Percentiles rank a stretch among this genome's conserved stretches.
phyloP scores from a whole-genome alignment of 768 basidiomycete genomes.

The Boletus bicolor region DNA sequence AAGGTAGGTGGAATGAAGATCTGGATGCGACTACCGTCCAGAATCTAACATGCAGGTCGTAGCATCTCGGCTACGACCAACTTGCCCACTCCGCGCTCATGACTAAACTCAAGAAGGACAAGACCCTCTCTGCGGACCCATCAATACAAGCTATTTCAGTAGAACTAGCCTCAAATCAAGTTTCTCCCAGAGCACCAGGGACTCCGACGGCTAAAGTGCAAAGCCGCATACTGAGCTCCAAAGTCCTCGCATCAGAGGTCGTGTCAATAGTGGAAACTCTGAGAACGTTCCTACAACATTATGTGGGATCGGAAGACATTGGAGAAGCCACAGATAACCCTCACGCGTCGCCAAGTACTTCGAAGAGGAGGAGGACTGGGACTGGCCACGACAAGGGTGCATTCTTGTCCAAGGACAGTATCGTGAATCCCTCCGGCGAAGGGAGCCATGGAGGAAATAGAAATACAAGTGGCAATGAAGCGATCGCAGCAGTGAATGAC shows the following conservation, averaged over 20 bases:
- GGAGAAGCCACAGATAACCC: constrained; percentile 13
- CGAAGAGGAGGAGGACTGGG: constrained; percentile 11
- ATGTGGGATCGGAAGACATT: constrained; percentile 14
- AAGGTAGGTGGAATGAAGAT: constrained; percentile 49
- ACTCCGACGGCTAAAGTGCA: constrained; percentile 58
- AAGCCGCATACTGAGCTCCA: constrained; percentile 73
- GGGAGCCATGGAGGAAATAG: constrained; percentile 26
- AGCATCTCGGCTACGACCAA: constrained; percentile 58
- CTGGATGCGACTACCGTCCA: background rate
- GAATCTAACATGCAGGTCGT: background rate
- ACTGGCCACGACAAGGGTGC: background rate
- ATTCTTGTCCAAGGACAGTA: constrained; percentile 1
- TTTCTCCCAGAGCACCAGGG: constrained; percentile 37
- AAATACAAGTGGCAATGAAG: constrained; percentile 6
- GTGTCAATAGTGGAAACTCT: constrained; percentile 50
- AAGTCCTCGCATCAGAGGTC: constrained; percentile 62
- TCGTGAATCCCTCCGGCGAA: background rate
- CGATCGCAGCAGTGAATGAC: constrained; percentile 13
- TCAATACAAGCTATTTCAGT: constrained; percentile 44
- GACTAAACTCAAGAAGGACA: constrained; percentile 74
- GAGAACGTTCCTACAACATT: constrained; percentile 38
- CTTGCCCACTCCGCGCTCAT: constrained; percentile 65
- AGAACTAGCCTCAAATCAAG: constrained; percentile 40
- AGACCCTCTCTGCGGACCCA: constrained; percentile 48
- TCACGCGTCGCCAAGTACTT: constrained; percentile 4